Percentiles rank a stretch among this genome's conserved stretches.
Evolutionary conservation across 345 rosid genomes (phyloP).

Genomic region (Gossypium raimondii): DNA sequence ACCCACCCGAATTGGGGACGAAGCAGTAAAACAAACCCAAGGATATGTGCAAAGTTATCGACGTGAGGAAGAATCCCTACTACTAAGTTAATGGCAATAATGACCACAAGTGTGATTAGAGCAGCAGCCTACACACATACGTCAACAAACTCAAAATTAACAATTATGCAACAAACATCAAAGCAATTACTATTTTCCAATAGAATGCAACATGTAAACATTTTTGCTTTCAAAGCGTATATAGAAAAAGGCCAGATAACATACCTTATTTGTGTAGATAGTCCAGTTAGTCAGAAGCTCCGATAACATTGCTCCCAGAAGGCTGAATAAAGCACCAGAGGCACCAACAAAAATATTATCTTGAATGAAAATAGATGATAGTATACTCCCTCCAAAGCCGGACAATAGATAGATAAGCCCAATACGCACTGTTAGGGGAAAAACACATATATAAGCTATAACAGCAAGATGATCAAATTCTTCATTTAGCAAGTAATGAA

Average conservation of each 20-base stretch:
- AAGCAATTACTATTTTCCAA: not conserved
- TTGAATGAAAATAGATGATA: slow-evolving; percentile 66
- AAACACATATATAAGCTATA: not conserved
- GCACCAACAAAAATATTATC: slow-evolving; percentile 90
- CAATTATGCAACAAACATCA: not conserved
- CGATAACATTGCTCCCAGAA: no score
- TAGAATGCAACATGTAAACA: not conserved
- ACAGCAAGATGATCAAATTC: not conserved
- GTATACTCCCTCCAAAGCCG: slow-evolving; percentile 80
- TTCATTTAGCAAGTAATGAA: slow-evolving; percentile 5
- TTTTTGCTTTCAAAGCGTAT: no score
- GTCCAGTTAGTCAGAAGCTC: no score
- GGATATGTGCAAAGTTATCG: slow-evolving; percentile 87
- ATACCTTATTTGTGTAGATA: no score
- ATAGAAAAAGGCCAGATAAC: no score
- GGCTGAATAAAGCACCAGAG: slow-evolving; percentile 65
- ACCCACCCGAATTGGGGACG: slow-evolving; percentile 85
- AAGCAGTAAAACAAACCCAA: slow-evolving; percentile 61
- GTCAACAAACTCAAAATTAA: not conserved
- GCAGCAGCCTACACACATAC: slow-evolving; percentile 53
- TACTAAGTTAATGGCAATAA: slow-evolving; percentile 66
- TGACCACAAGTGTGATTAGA: slow-evolving; percentile 54
- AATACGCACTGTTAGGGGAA: slow-evolving; percentile 49
- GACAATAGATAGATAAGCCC: slow-evolving; percentile 72
- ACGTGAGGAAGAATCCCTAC: slow-evolving; percentile 90